Evolutionary conservation across 148 eudicot genomes (phyloP).

Genomic region (Nyssa sinensis): DNA sequence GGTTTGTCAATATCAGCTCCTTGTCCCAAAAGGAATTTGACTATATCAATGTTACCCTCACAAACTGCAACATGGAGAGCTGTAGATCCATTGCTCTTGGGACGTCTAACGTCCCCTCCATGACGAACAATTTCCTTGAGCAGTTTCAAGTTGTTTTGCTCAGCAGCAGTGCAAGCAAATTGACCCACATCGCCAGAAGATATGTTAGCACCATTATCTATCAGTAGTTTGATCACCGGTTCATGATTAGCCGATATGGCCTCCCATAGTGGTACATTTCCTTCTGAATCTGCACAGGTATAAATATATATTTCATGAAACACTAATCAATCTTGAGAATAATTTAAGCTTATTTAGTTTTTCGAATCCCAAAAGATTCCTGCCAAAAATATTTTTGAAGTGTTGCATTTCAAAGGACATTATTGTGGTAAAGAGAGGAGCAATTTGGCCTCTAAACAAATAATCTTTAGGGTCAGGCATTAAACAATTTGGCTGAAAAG

Average conservation of each 20-base stretch:
- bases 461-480: too few species aligned
- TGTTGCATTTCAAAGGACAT: too few species aligned
- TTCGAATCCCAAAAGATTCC: neutral
- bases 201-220: conserved; percentile 51
- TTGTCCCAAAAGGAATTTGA: conserved; percentile 53
- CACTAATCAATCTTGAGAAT: neutral
- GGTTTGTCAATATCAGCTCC: conserved; percentile 55
- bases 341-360: too few species aligned
- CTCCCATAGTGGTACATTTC: conserved; percentile 82
- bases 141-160: conserved; percentile 53
- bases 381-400: too few species aligned
- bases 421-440: too few species aligned
- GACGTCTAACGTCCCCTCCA: conserved; percentile 60
- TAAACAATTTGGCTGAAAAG: neutral
- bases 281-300: conserved; percentile 57
- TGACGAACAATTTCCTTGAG: conserved; percentile 42
- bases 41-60: conserved; percentile 61
- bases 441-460: too few species aligned
- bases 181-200: conserved; percentile 58
- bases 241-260: conserved; percentile 61
- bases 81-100: conserved; percentile 47
- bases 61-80: conserved; percentile 75
- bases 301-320: neutral
- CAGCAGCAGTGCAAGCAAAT: conserved; percentile 58
- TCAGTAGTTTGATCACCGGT: conserved; percentile 40